Base-by-base conservation (phyloP, 2,329 filamentous ascomycete genomes). In the Cercospora beticola region DNA sequence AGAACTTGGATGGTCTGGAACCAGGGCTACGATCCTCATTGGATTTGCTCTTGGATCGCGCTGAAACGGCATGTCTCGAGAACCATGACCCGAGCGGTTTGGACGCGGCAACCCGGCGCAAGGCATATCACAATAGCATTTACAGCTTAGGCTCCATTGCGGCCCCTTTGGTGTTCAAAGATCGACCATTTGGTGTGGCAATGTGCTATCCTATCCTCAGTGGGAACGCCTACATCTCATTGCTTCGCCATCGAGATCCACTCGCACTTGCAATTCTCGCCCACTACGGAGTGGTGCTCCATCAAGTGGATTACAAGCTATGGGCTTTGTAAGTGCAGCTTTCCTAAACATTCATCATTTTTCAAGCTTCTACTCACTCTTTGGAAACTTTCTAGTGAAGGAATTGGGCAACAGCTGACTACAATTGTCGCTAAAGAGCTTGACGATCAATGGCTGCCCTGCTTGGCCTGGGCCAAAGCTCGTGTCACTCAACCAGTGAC, bases 171-270 rank as follows among this genome's bases (percentile, higher is more conserved):
- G 56, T 58, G 33, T 70, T 67, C 21, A 58, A 57, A 7, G 61
- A 70, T 23, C 68, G 66, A 6, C 68, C 71, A 14, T 60, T 70
- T 3, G 65, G 66, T n/a, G 64, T 68, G 3, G 65, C 70, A 2
- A 40, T 71, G 16, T 61, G 57, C 16, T 73, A 70, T 68, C 68
- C 72, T 16, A 65, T 73, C 58, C 62, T 73, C 64, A 62, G 65
- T 7, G 67, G 67, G n/a, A 26, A 58, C 18, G 57, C 46, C 26
- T 73, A 67, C 33, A 46, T 71, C 14, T 16, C 67, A 10, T 56
- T 73, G n/a, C 62, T 73, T 14, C 69, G 68, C 30, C 67, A 69
- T n/a, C 69, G 70, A 4, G 72, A 73, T 65, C 69, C 68, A 31
- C 56, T 73, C 40, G 70, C 72, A 12, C 57, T 73, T 28, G 68